These are phyloP conservation scores for Ogataea polymorpha DNA, from an alignment of 805 yeast species.

Conservation along the genomic window DNA sequence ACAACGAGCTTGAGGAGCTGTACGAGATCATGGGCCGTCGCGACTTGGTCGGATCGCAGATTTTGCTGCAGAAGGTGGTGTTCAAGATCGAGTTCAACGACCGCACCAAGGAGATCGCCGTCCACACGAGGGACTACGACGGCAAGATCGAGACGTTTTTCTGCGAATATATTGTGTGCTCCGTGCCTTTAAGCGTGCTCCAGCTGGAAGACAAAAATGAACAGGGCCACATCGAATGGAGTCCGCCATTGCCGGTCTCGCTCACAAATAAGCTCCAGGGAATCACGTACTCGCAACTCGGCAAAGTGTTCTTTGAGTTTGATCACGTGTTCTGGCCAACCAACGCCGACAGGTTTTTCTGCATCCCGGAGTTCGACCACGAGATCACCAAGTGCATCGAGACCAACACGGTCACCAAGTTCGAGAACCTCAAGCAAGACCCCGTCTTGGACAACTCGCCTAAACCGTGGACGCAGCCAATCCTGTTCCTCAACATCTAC, in stretches of 20 bases:
- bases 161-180: constrained; percentile 43
- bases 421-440: constrained; percentile 10
- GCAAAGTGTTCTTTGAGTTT: constrained; percentile 47
- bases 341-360: constrained; percentile 32
- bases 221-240: constrained; percentile 32
- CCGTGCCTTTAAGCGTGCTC: constrained; percentile 50
- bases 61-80: constrained; percentile 25
- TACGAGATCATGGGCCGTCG: constrained; percentile 11
- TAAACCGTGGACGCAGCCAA: constrained; percentile 26
- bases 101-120: constrained; percentile 17
- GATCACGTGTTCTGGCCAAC: constrained; percentile 45
- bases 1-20: constrained; percentile 31
- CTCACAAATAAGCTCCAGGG: constrained; percentile 29
- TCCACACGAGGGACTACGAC: constrained; percentile 14
- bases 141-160: constrained; percentile 14
- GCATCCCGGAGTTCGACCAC: constrained; percentile 30
- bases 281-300: constrained; percentile 41
- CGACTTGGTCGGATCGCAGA: constrained; percentile 15
- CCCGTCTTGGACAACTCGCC: constrained; percentile 14
- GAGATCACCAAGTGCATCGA: constrained; percentile 18
- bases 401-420: neutral
- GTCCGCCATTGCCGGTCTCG: constrained; percentile 34
- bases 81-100: constrained; percentile 24
- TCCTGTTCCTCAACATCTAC: constrained; percentile 31
- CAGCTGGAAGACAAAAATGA: constrained; percentile 30